Conservation (phyloP, 2,329 filamentous ascomycete species). For the Paecilomyces dactylethromorphus region DNA sequence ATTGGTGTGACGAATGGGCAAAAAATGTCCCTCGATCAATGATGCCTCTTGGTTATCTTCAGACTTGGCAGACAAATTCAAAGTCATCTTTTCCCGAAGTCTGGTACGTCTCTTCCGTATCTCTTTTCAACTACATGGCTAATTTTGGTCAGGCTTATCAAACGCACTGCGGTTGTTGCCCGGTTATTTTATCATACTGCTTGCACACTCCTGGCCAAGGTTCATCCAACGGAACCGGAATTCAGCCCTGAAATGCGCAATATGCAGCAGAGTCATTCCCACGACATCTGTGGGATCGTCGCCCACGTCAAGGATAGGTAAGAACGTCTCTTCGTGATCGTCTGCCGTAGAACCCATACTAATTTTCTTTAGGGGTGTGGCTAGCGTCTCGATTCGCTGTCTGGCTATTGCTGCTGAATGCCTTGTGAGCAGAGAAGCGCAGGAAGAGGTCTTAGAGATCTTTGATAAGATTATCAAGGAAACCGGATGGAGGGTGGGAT, state of each 20-base stretch:
- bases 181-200: slow-evolving; percentile 85
- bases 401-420: slow-evolving; percentile 71
- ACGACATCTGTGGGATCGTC: slow-evolving; percentile 82
- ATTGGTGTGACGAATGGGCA: slow-evolving; percentile 79
- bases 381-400: slow-evolving; percentile 71
- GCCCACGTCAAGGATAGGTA: slow-evolving; percentile 73
- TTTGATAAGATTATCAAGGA: slow-evolving; percentile 68
- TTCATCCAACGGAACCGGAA: slow-evolving; percentile 62
- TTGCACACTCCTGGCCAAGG: slow-evolving; percentile 72
- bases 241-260: slow-evolving; percentile 61
- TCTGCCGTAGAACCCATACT: not conserved
- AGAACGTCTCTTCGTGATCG: slow-evolving; percentile 9
- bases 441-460: slow-evolving; percentile 72
- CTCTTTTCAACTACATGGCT: not conserved
- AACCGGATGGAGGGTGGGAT: slow-evolving; percentile 71
- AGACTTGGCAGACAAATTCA: slow-evolving; percentile 58
- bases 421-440: slow-evolving; percentile 62
- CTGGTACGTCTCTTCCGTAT: slow-evolving; percentile 52
- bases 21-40: slow-evolving; percentile 73
- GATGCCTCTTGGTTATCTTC: slow-evolving; percentile 74
- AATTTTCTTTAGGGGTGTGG: slow-evolving; percentile 51
- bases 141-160: slow-evolving; percentile 59
- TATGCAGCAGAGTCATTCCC: slow-evolving; percentile 67
- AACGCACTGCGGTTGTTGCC: slow-evolving; percentile 72
- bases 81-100: slow-evolving; percentile 79